Conservation (phyloP, 2,329 filamentous ascomycete species). For the Trichoderma gracile region DNA sequence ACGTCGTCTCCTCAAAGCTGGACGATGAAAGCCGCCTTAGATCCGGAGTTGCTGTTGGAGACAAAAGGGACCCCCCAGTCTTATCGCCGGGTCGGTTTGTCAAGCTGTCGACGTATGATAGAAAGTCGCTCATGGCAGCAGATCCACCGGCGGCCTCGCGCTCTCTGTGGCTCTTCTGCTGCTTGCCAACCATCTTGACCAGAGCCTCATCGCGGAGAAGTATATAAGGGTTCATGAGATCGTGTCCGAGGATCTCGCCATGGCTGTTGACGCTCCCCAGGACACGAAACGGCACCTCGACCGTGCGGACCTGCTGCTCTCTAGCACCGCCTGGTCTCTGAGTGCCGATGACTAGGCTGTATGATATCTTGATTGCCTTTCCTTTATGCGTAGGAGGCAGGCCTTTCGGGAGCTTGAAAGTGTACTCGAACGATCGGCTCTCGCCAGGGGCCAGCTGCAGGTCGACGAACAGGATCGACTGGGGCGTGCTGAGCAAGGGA, state of each 20-base stretch:
- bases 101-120: constrained; percentile 75
- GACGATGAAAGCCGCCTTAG: constrained; percentile 55
- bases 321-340: constrained; percentile 77
- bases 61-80: constrained; percentile 63
- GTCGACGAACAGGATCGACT: constrained; percentile 95
- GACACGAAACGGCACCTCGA: constrained; percentile 89
- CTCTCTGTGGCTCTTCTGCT: constrained; percentile 33
- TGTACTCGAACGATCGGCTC: constrained; percentile 82
- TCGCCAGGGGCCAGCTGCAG: constrained; percentile 84
- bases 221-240: constrained; percentile 92
- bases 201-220: constrained; percentile 80
- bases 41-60: constrained; percentile 63
- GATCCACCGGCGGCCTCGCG: constrained; percentile 34
- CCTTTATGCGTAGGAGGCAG: constrained; percentile 90
- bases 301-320: constrained; percentile 83
- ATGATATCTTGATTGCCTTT: constrained; percentile 90
- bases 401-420: constrained; percentile 80
- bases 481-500: constrained; percentile 89
- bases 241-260: constrained; percentile 87
- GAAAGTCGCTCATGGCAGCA: constrained; percentile 64
- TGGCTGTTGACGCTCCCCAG: constrained; percentile 88
- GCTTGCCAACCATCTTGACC: constrained; percentile 49
- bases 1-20: constrained; percentile 55
- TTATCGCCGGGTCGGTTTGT: constrained; percentile 60
- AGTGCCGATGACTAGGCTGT: constrained; percentile 87